These are phyloP conservation scores for Powellomyces hirtus DNA, from an alignment of 192 early-diverging fungal species.

Conservation along the genomic window DNA sequence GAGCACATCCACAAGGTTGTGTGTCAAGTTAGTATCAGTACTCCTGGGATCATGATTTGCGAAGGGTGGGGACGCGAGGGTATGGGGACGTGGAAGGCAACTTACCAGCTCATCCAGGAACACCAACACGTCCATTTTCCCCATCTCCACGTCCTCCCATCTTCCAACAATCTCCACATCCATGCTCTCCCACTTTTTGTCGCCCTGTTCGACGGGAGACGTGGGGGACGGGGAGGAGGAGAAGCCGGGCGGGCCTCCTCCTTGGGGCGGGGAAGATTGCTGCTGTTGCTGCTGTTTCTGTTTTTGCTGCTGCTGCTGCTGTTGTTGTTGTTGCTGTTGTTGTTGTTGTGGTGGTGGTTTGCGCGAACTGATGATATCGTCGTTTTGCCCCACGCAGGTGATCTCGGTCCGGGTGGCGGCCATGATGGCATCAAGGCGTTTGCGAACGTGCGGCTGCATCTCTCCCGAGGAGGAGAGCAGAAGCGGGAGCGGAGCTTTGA, in stretches of 20 bases:
- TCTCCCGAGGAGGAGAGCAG: constrained; percentile 49
- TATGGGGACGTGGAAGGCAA: background rate
- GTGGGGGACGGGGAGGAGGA: background rate
- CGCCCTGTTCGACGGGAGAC: background rate
- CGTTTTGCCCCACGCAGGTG: constrained; percentile 41
- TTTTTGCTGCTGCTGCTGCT: background rate
- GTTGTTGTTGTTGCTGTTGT: background rate
- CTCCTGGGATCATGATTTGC: background rate
- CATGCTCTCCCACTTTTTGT: constrained; percentile 33
- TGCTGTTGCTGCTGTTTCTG: constrained; percentile 3
- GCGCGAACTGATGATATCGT: background rate
- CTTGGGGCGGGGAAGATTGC: background rate
- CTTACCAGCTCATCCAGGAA: constrained; percentile 41
- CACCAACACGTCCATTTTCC: constrained; percentile 41
- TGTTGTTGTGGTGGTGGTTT: background rate
- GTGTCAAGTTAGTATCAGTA: background rate
- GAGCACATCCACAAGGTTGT: background rate
- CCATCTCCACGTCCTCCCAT: constrained; percentile 46
- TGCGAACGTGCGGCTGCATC: constrained; percentile 50
- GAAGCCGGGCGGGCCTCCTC: background rate
- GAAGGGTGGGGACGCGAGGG: background rate
- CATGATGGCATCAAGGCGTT: constrained; percentile 49
- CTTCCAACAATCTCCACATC: constrained; percentile 56
- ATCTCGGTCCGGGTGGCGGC: constrained; percentile 43
- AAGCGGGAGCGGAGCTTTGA: constrained; percentile 44